phyloP scores from a whole-genome alignment of 1,139 yeast genomes.

The Yamadazyma diddensiae region DNA sequence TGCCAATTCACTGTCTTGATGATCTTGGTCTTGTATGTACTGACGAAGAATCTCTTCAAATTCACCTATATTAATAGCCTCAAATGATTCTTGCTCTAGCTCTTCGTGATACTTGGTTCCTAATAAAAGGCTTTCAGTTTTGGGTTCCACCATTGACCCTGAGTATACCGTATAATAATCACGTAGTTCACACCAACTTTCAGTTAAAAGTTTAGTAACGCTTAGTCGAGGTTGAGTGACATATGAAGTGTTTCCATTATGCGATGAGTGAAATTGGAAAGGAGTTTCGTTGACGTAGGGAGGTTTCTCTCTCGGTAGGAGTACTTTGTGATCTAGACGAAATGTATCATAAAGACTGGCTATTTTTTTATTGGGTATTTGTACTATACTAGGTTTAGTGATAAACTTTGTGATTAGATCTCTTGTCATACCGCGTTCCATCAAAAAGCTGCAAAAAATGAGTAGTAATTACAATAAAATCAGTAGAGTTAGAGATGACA shows the following conservation, averaged over 20 bases:
- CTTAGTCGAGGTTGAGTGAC: conserved; percentile 33
- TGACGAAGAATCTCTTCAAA: conserved; percentile 16
- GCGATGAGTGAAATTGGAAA: conserved; percentile 22
- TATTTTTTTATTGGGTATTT: conserved; percentile 12
- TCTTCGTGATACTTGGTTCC: conserved; percentile 42
- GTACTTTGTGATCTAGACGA: conserved; percentile 8
- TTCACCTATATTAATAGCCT: conserved; percentile 20
- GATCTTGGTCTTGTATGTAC: neutral
- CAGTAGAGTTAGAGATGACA: no score
- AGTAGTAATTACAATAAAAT: no score
- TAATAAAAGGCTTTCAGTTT: conserved; percentile 28
- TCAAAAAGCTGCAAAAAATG: no score
- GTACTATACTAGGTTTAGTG: conserved; percentile 5
- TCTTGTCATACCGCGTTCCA: no score
- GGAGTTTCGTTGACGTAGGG: conserved; percentile 18
- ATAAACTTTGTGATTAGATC: conserved; percentile 11
- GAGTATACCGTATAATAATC: conserved; percentile 44
- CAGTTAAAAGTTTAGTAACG: conserved; percentile 46
- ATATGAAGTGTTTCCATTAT: conserved; percentile 26
- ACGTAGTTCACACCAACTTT: conserved; percentile 53
- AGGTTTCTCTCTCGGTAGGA: conserved; percentile 17
- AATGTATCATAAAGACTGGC: conserved; percentile 12
- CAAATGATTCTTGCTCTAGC: conserved; percentile 42
- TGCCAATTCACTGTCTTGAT: conserved; percentile 21
- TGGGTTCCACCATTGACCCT: conserved; percentile 23